phyloP scores from a whole-genome alignment of 768 basidiomycete genomes.

The Dendrothele bispora region DNA sequence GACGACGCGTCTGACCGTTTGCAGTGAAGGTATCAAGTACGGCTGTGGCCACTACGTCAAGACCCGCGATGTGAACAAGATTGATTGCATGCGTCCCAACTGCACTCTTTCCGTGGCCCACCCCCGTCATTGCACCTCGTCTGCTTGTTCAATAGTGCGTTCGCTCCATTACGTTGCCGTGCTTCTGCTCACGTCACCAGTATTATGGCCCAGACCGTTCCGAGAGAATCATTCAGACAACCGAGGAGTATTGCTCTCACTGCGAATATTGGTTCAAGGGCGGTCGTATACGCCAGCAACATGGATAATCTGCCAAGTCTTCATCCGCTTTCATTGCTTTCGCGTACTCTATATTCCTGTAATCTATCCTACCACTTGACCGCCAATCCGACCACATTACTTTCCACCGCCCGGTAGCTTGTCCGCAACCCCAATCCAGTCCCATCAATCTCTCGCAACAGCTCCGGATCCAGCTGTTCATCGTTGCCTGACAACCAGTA shows the following conservation, averaged over 20 bases:
- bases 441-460: conserved; percentile 26
- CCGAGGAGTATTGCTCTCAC: conserved; percentile 52
- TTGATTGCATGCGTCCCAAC: conserved; percentile 32
- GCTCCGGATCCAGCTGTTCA: conserved; percentile 15
- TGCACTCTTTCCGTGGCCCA: conserved; percentile 43
- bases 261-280: conserved; percentile 62
- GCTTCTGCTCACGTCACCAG: conserved; percentile 32
- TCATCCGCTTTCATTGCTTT: conserved; percentile 2
- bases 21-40: conserved; percentile 72
- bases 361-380: conserved; percentile 60
- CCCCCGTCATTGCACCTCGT: conserved; percentile 38
- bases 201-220: conserved; percentile 70
- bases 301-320: conserved; percentile 23
- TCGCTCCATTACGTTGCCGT: neutral
- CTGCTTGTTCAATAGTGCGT: conserved; percentile 40
- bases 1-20: conserved; percentile 22
- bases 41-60: conserved; percentile 80
- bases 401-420: conserved; percentile 81
- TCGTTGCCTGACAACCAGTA: conserved; percentile 63
- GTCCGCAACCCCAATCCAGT: conserved; percentile 79
- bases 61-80: conserved; percentile 33
- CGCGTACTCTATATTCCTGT: conserved; percentile 4
- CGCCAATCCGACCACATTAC: conserved; percentile 74
- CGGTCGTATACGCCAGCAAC: conserved; percentile 37
- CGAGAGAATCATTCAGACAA: conserved; percentile 56